Evolutionary conservation across 177 flowering plant genomes (phyloP), one percentile per base, ranked within the genome.

Genomic region (Tripterygium wilfordii): DNA sequence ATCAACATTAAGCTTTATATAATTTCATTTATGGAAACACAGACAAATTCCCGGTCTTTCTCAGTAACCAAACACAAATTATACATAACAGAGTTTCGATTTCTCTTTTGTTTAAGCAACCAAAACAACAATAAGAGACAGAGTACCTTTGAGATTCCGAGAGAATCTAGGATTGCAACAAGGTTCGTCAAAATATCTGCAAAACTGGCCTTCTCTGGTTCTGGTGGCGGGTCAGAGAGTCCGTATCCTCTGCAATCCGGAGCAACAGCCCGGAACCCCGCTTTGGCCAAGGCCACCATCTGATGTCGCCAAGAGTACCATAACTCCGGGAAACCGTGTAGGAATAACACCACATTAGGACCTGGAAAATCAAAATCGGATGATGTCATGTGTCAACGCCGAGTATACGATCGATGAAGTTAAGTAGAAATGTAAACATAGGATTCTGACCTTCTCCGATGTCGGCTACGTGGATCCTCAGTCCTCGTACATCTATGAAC

Each of bases 221-320:
- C 53, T 1, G 64, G 64, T 3, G 82, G 78, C 23, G 47, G 59
- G 21, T 79, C 85, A 28, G 85, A 79, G 10, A 76, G 58, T 13
- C 79, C 79, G 51, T 79, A 76, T 0, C 85, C 85, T 63, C 85
- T 46, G 61, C 57, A 67, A 59, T 79, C 82, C 16, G 77, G 81
- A 7, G 79, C 79, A 23, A 79, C 67, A 3, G 79, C 79, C 10
- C 77, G 65, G 60, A 53, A 76, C 3, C 85, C 81, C 5, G 75
- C 73, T 5, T 50, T 48, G 17, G 79, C 76, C 0, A 68, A 55
- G 16, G 77, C 79, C 1, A 73, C 44, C 75, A 79, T 68, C 77
- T 79, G 81, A 63, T 73, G 65, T 13, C 85, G 72, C 85, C 85
- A 79, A 2, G 85, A 49, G 69, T 79, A 79, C 79, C 84, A 78